Percentiles rank a stretch among this genome's conserved stretches.
phyloP scores from a whole-genome alignment of 176 grass and related monocot genomes.

The Metroxylon sagu region DNA sequence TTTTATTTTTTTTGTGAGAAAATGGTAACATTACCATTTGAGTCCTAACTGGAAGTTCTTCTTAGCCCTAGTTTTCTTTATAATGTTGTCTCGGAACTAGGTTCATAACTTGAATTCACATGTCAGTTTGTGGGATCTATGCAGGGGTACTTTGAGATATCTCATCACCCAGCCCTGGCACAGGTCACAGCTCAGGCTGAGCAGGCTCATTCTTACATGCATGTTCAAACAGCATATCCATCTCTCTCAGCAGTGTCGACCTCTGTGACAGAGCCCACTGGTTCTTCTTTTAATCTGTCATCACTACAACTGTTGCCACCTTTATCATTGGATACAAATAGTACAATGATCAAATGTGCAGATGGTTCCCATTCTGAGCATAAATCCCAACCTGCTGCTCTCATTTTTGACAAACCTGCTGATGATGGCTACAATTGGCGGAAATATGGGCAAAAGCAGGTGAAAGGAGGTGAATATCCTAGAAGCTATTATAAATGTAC shows the following conservation, averaged over 20 bases:
- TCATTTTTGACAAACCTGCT: conserved; percentile 48
- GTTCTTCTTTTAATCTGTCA: background rate
- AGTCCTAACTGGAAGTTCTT: too few relatives aligned
- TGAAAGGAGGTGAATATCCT: conserved; percentile 73
- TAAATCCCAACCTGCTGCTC: background rate
- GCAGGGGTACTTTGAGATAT: conserved; percentile 1
- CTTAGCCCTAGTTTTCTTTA: too few relatives aligned
- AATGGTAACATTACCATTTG: too few relatives aligned
- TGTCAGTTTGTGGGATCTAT: background rate
- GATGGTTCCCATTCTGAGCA: background rate
- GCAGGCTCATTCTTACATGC: background rate
- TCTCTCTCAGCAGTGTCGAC: background rate
- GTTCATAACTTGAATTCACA: too few relatives aligned
- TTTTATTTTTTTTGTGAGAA: too few relatives aligned
- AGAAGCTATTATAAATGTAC: conserved; percentile 89
- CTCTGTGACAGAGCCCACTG: background rate
- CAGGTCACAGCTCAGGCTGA: background rate
- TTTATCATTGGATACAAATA: background rate
- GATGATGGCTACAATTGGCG: conserved; percentile 85
- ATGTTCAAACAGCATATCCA: background rate
- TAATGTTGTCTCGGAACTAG: too few relatives aligned
- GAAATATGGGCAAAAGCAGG: conserved; percentile 87
- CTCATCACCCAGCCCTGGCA: background rate
- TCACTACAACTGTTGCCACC: background rate
- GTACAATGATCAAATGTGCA: background rate